Evolutionary conservation across 129 eudicot genomes (phyloP).

Genomic region (Mikania micrantha): DNA sequence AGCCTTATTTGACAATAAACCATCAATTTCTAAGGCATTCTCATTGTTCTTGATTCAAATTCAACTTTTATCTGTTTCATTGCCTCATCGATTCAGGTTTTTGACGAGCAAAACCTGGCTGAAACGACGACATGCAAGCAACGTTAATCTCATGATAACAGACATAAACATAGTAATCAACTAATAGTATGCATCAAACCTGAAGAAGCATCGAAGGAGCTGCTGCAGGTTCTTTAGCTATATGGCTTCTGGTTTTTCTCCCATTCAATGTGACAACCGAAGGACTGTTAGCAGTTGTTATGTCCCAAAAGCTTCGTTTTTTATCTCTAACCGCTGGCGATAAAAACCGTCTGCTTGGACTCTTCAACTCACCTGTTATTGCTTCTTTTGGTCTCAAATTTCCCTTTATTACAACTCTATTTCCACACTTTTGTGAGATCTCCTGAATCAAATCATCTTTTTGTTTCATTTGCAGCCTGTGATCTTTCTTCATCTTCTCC

Average conservation of each 20-base stretch:
- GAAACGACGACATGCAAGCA: slow-evolving; percentile 33
- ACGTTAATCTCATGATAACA: slow-evolving; percentile 27
- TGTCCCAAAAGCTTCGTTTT: slow-evolving; percentile 80
- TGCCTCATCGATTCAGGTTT: slow-evolving; percentile 35
- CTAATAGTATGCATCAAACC: slow-evolving; percentile 33
- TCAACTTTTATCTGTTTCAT: slow-evolving; percentile 12
- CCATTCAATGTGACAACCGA: slow-evolving; percentile 55
- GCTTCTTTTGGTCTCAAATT: slow-evolving; percentile 44
- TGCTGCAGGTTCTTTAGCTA: slow-evolving; percentile 37
- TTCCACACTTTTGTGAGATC: slow-evolving; percentile 42
- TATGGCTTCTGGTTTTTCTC: slow-evolving; percentile 75
- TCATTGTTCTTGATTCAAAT: slow-evolving; percentile 1
- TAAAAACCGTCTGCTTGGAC: slow-evolving; percentile 52
- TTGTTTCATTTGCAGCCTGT: slow-evolving; percentile 48
- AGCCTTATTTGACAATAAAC: slow-evolving; percentile 15
- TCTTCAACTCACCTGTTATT: slow-evolving; percentile 42
- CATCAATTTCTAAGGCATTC: slow-evolving; percentile 2
- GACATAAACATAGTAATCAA: not conserved
- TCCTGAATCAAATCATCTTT: slow-evolving; percentile 63
- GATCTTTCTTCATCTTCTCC: slow-evolving; percentile 69
- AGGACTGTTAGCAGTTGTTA: slow-evolving; percentile 79
- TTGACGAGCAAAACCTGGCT: slow-evolving; percentile 89
- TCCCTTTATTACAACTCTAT: slow-evolving; percentile 34
- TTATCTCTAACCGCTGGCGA: slow-evolving; percentile 72
- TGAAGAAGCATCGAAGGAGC: slow-evolving; percentile 85